Evolutionary conservation across 1,139 yeast species (phyloP).

Genomic region (Hansenula lynferdii): DNA sequence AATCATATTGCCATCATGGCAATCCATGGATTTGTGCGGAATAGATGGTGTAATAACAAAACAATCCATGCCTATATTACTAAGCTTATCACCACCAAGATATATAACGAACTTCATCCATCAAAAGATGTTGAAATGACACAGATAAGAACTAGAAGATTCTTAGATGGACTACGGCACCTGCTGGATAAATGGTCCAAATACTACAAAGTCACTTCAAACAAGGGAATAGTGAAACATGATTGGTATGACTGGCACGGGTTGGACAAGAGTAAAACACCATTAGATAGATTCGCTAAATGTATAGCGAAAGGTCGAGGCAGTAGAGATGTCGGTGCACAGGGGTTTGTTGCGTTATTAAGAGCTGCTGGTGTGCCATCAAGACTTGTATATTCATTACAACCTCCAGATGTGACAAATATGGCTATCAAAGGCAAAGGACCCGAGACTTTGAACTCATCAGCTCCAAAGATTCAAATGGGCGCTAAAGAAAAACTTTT

Average conservation of each 20-base stretch:
- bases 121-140: slow-evolving; percentile 29
- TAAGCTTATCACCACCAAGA: slow-evolving; percentile 41
- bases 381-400: slow-evolving; percentile 75
- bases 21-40: slow-evolving; percentile 61
- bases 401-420: slow-evolving; percentile 78
- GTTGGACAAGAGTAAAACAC: slow-evolving; percentile 24
- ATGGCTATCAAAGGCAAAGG: slow-evolving; percentile 11
- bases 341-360: slow-evolving; percentile 77
- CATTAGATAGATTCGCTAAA: slow-evolving; percentile 35
- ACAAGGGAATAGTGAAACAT: slow-evolving; percentile 41
- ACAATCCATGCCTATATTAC: slow-evolving; percentile 35
- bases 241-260: slow-evolving; percentile 54
- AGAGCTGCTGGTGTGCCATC: slow-evolving; percentile 70
- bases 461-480: slow-evolving; percentile 2
- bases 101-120: slow-evolving; percentile 45
- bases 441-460: neutral
- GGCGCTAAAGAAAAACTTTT: slow-evolving; percentile 12
- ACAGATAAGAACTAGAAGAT: slow-evolving; percentile 54
- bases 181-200: slow-evolving; percentile 59
- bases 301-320: slow-evolving; percentile 50
- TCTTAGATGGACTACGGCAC: slow-evolving; percentile 70
- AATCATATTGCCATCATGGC: slow-evolving; percentile 52
- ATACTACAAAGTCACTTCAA: slow-evolving; percentile 47
- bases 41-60: slow-evolving; percentile 66
- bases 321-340: slow-evolving; percentile 75